A percentile compares a stretch with the other conserved stretches of the same genome.
Conservation (phyloP, 2,329 filamentous ascomycete species). For the Chaetomiaceae sp. region DNA sequence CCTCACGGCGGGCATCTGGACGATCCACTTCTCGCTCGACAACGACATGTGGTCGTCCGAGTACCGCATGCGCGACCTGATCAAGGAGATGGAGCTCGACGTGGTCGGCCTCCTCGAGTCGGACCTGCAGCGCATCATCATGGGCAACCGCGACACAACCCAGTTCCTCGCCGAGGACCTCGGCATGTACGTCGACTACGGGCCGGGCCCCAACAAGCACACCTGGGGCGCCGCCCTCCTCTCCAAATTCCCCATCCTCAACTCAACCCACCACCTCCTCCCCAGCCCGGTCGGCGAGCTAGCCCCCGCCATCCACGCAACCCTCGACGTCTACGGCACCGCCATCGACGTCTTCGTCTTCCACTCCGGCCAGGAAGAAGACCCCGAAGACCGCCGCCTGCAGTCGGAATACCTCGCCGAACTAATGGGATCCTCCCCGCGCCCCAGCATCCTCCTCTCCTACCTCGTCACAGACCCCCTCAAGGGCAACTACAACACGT, state of each 20-base stretch:
- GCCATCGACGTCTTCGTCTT: constrained; percentile 94
- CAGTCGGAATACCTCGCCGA: constrained; percentile 82
- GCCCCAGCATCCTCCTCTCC: constrained; percentile 79
- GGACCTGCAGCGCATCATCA: constrained; percentile 95
- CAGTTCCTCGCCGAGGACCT: constrained; percentile 94
- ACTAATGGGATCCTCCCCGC: constrained; percentile 76
- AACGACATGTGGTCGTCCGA: constrained; percentile 99
- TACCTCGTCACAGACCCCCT: constrained; percentile 90
- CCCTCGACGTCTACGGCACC: constrained; percentile 85
- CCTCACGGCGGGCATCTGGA: constrained; percentile 96
- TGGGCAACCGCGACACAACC: constrained; percentile 96
- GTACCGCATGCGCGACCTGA: constrained; percentile 83
- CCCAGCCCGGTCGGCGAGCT: constrained; percentile 92
- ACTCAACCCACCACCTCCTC: constrained; percentile 92
- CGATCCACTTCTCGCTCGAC: constrained; percentile 94
- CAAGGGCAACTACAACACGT: constrained; percentile 94
- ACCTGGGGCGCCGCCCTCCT: constrained; percentile 92
- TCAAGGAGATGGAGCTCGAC: constrained; percentile 94
- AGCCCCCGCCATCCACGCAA: constrained; percentile 94
- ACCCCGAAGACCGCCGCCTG: constrained; percentile 81
- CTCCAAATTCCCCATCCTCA: constrained; percentile 95
- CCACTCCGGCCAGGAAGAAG: constrained; percentile 97
- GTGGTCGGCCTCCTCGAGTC: constrained; percentile 92
- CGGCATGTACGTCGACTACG: constrained; percentile 98
- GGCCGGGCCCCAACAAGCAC: constrained; percentile 96